Base-by-base conservation (phyloP, 768 basidiomycete genomes). In the Cystofilobasidium ferigula region DNA sequence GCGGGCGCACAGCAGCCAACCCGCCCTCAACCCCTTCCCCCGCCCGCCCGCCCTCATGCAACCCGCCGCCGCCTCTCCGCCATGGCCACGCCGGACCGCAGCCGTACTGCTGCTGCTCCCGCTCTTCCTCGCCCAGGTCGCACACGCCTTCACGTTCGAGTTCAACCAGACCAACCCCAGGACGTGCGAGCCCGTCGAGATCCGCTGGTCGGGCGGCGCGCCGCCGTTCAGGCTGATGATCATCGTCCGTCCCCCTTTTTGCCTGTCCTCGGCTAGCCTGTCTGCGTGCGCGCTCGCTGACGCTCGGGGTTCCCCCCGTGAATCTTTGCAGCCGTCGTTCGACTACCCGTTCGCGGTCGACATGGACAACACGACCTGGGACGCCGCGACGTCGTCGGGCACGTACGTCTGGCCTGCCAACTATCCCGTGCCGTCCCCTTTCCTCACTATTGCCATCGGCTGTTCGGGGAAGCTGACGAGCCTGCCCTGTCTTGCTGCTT, bases 151-250 rank as follows among this genome's bases (percentile, higher is more conserved):
- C 58, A 65, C 64, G 13, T 65, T 65, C 40, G 18, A 22, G n/a
- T 65, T 65, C 64, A 65, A 65, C 54, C 48, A 66, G 40, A 66
- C 64, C 10, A 22, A 8, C 28, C 38, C 64, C 13, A 26, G 47
- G 24, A 58, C 42, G 45, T 66, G 64, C 47, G 64, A 66, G 24
- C 30, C 26, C 0, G 64, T 66, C n/a, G 22, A 30, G 3, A 51
- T 66, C 18, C 24, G 32, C 18, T 66, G 64, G 64, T 12, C 28
- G 26, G 64, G 64, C 24, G 64, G 64, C 20, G 5, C 45, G 28
- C 64, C 64, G n/a, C 64, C 64, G 28, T 66, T 61, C 30, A 54
- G 40, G 53, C 36, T 66, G 20, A 34, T 66, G 22, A 61, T 66
- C 60, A 54, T 66, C 51, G 64, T 66, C 1, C 42, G 59, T 60